Conservation (phyloP, 2,329 filamentous ascomycete species). For the Teratosphaeria viscida region DNA sequence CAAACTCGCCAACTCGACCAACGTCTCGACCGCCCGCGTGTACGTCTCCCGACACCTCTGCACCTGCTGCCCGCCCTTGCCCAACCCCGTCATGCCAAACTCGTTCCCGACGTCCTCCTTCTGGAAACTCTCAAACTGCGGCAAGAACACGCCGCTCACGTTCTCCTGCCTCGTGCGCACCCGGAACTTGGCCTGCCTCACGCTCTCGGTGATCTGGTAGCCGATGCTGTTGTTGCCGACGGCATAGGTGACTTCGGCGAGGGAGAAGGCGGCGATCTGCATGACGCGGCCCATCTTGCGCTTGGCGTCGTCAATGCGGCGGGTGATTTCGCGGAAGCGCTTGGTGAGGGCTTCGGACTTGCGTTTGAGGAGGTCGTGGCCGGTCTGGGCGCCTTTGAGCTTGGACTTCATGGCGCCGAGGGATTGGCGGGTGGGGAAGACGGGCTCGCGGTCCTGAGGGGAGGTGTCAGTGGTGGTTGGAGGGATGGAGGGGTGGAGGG, state of each 20-base stretch:
- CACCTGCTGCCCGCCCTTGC: conserved; percentile 95
- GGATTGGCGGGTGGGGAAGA: conserved; percentile 96
- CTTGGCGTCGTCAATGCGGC: conserved; percentile 96
- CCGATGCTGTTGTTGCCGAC: conserved; percentile 81
- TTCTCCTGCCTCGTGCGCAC: conserved; percentile 96
- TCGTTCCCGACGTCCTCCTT: conserved; percentile 78
- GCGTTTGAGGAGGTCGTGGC: conserved; percentile 88
- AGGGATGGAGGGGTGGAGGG: not conserved
- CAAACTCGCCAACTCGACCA: conserved; percentile 88
- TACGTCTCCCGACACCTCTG: conserved; percentile 94
- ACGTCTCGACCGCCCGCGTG: conserved; percentile 83
- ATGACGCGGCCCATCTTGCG: conserved; percentile 99
- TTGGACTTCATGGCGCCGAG: conserved; percentile 96
- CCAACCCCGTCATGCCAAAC: conserved; percentile 88
- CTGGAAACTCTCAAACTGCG: conserved; percentile 83
- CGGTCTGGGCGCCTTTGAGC: conserved; percentile 68
- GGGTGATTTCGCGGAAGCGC: conserved; percentile 72
- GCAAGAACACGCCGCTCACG: conserved; percentile 90
- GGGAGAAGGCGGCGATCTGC: conserved; percentile 96
- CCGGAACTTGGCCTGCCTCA: conserved; percentile 83
- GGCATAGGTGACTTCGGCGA: conserved; percentile 94
- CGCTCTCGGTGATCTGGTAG: conserved; percentile 95
- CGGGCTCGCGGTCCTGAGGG: conserved; percentile 80
- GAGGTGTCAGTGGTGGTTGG: not conserved
- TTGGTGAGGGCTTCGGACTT: conserved; percentile 98